phyloP scores from a whole-genome alignment of 176 grass and related monocot species.

The Avena atlantica region DNA sequence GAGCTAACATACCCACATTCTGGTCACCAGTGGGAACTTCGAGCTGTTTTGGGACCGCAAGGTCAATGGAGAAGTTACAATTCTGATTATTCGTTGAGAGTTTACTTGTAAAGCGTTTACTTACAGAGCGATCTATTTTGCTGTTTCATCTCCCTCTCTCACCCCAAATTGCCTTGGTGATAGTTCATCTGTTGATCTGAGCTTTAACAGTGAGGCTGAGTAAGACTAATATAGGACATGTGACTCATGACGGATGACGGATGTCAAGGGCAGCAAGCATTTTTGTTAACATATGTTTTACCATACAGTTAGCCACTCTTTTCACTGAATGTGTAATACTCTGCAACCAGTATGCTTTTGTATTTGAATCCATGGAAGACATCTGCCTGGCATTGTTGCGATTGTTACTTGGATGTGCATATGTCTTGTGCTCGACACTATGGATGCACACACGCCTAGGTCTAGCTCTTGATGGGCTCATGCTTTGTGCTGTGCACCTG shows the following conservation, averaged over 20 bases:
- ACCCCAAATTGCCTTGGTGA: conserved; percentile 21
- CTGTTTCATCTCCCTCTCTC: conserved; percentile 3
- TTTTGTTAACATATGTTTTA: conserved; percentile 41
- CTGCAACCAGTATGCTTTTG: not conserved
- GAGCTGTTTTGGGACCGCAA: conserved; percentile 38
- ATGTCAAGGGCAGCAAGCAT: conserved; percentile 12
- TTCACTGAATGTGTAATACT: not conserved
- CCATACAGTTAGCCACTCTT: too few relatives aligned
- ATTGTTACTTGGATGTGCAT: not conserved
- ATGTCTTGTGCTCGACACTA: not conserved
- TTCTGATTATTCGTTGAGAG: conserved; percentile 41
- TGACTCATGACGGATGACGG: not conserved
- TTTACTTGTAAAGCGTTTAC: conserved; percentile 52
- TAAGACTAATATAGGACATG: conserved; percentile 5
- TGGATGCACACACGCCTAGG: not conserved
- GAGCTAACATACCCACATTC: conserved; percentile 11
- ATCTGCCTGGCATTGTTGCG: conserved; percentile 17
- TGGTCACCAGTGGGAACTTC: conserved; percentile 13
- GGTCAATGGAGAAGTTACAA: conserved; percentile 39
- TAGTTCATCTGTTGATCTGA: conserved; percentile 26
- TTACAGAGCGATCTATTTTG: conserved; percentile 38
- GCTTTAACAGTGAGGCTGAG: conserved; percentile 13
- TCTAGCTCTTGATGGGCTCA: too few relatives aligned
- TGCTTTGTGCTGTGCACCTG: too few relatives aligned
- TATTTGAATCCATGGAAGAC: not conserved